A percentile compares a stretch with the other conserved stretches of the same genome.
Evolutionary conservation across 768 basidiomycete genomes (phyloP).

Genomic region (Psilocybe cubensis): DNA sequence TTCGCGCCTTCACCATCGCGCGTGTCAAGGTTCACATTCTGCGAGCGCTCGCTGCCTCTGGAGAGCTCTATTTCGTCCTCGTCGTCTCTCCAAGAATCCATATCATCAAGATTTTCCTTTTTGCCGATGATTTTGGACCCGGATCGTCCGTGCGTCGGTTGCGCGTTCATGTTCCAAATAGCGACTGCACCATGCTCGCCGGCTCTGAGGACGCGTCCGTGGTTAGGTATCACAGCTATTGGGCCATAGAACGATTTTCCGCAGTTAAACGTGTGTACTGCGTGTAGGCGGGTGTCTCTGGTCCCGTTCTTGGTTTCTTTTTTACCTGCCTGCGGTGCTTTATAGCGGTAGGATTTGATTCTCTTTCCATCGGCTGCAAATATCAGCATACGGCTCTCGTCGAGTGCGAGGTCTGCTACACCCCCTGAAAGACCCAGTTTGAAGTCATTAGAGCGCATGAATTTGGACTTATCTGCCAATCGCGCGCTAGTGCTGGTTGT

Average conservation of each 20-base stretch:
- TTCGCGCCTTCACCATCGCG: not conserved
- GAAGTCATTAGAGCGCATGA: too few species aligned
- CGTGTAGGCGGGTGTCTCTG: not conserved
- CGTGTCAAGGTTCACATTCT: slow-evolving; percentile 11
- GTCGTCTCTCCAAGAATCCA: slow-evolving; percentile 24
- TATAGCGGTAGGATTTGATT: not conserved
- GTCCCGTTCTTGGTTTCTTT: not conserved
- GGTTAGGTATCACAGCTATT: too few species aligned
- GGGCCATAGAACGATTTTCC: too few species aligned
- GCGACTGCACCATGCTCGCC: too few species aligned
- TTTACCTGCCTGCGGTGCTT: not conserved
- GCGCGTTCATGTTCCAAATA: slow-evolving; percentile 26
- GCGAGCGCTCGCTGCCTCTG: slow-evolving; percentile 20
- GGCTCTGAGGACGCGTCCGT: too few species aligned
- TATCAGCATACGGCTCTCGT: too few species aligned
- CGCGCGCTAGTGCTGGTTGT: too few species aligned
- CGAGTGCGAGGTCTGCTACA: too few species aligned
- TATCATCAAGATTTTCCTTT: slow-evolving; percentile 11
- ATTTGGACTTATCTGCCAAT: too few species aligned
- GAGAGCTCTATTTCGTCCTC: slow-evolving; percentile 33
- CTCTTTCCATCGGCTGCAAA: too few species aligned
- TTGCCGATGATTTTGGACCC: slow-evolving; percentile 20
- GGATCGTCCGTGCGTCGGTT: slow-evolving; percentile 11
- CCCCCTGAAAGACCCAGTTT: too few species aligned
- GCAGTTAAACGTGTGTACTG: too few species aligned